These are phyloP conservation scores for Iodosphaeria phyllophila DNA, from an alignment of 2,329 filamentous ascomycete genomes.

Conservation along the genomic window DNA sequence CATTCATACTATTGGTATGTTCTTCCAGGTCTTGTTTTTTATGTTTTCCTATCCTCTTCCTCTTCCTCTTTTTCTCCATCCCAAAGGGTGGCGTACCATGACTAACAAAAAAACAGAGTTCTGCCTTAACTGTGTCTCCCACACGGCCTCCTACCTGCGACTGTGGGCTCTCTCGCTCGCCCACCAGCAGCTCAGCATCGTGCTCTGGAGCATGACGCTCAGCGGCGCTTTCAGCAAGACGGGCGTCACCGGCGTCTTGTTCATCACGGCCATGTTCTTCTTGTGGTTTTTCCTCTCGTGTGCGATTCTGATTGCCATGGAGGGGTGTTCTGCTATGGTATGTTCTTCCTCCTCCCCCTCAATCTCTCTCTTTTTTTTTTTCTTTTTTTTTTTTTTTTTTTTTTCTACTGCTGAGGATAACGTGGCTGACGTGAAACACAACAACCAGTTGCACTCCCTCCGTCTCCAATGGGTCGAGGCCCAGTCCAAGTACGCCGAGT, in stretches of 20 bases:
- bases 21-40: constrained; percentile 1
- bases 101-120: constrained; percentile 46
- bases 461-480: constrained; percentile 72
- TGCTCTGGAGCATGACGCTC: constrained; percentile 94
- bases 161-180: constrained; percentile 95
- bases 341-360: constrained; percentile 2
- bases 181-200: constrained; percentile 91
- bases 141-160: constrained; percentile 95
- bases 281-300: constrained; percentile 80
- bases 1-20: constrained; percentile 91
- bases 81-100: not conserved
- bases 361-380: not conserved
- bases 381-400: no score
- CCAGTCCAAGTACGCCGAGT: constrained; percentile 73
- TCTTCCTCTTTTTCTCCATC: no score
- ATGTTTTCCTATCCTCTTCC: constrained; percentile 11
- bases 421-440: not conserved
- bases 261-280: constrained; percentile 67
- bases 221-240: constrained; percentile 51
- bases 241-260: constrained; percentile 53
- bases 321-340: constrained; percentile 61
- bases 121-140: constrained; percentile 96
- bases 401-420: no score
- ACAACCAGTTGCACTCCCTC: constrained; percentile 54
- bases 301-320: constrained; percentile 61